Evolutionary conservation across 768 basidiomycete species (phyloP).

Genomic region (Suillus variegatus): DNA sequence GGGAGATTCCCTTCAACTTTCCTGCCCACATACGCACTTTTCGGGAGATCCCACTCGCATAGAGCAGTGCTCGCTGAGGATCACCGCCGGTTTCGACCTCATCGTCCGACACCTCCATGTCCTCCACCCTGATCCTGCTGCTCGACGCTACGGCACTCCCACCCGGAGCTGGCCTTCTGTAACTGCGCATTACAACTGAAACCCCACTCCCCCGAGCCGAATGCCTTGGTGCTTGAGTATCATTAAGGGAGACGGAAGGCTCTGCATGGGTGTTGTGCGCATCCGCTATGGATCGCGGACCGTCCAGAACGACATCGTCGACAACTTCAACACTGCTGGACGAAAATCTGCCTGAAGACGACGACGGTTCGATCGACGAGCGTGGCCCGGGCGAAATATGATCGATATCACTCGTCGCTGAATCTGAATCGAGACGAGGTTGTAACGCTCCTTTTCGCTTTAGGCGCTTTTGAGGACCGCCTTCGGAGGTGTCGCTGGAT

Average conservation of each 20-base stretch:
- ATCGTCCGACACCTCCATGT: background rate
- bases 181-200: background rate
- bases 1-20: conserved; percentile 8
- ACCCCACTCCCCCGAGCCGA: background rate
- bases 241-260: background rate
- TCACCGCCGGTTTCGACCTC: background rate
- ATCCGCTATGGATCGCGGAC: background rate
- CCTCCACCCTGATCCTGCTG: background rate
- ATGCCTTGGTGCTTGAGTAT: background rate
- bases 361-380: background rate
- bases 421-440: background rate
- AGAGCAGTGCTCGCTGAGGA: background rate
- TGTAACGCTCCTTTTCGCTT: background rate
- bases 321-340: background rate
- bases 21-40: conserved; percentile 20
- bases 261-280: background rate
- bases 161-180: background rate
- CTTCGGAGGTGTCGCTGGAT: background rate
- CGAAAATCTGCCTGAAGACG: background rate
- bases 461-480: background rate
- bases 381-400: background rate
- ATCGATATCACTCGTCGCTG: background rate
- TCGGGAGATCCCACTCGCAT: background rate
- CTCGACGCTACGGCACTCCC: conserved; percentile 6
- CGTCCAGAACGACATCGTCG: background rate